Conservation (phyloP, 225 moss, liverwort and hornwort species). For the Rhytidiadelphus loreus region DNA sequence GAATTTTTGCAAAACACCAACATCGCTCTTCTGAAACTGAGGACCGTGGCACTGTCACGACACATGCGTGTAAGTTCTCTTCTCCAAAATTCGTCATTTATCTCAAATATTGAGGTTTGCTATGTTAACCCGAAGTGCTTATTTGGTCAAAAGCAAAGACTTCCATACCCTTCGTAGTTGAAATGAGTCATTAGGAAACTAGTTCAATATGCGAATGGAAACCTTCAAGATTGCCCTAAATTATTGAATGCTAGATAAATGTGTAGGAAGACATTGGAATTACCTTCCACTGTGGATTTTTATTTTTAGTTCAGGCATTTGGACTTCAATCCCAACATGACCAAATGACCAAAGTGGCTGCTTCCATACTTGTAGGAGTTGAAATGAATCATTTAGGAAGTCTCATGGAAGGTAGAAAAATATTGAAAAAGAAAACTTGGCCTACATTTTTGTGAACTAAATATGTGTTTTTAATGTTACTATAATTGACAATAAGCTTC, state of each 20-base stretch:
- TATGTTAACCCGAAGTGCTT: not conserved
- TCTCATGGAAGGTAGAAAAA: not conserved
- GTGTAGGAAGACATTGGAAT: not conserved
- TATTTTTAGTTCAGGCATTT: not conserved
- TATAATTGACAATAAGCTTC: not conserved
- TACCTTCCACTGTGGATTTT: not conserved
- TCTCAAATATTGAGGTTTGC: not conserved
- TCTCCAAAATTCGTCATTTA: not conserved
- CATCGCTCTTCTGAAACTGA: conserved; percentile 69
- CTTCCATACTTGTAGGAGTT: not conserved
- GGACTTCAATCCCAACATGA: not conserved
- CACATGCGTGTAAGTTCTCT: conserved; percentile 48
- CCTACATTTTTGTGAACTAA: not conserved
- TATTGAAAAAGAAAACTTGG: not conserved
- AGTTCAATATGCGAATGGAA: not conserved
- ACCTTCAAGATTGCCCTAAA: not conserved
- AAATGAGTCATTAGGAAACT: not conserved
- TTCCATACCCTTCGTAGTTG: not conserved
- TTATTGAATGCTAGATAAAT: not conserved
- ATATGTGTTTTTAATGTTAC: not conserved
- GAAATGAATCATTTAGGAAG: not conserved
- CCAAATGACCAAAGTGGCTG: not conserved
- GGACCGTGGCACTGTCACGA: conserved; percentile 61
- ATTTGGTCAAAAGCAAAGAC: not conserved
- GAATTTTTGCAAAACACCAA: conserved; percentile 66